Conservation (phyloP, 257 asterid species). For the Solanum habrochaites region DNA sequence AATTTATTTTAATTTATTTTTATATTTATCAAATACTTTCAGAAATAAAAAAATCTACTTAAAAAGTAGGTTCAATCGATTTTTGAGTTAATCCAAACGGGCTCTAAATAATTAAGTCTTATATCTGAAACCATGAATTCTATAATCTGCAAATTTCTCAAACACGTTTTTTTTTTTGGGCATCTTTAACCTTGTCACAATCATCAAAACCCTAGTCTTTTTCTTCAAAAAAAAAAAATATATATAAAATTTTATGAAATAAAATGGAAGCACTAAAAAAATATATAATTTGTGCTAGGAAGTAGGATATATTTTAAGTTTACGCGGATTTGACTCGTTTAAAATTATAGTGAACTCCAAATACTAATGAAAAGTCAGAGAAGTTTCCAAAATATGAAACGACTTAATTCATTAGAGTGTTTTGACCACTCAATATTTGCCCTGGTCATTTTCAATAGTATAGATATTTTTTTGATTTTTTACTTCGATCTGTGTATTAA, state of each 20-base stretch:
- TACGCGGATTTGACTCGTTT: background rate
- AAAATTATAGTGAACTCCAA: background rate
- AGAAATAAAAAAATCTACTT: accelerated
- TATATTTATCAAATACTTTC: too few relatives aligned
- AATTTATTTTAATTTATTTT: too few relatives aligned
- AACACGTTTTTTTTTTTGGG: background rate
- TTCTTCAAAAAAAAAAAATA: background rate
- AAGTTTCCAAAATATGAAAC: background rate
- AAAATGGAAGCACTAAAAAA: background rate
- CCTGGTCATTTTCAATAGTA: background rate
- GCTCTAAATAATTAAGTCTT: background rate
- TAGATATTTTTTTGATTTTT: too few relatives aligned
- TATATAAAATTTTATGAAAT: background rate
- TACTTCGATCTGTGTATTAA: too few relatives aligned
- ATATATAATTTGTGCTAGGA: background rate
- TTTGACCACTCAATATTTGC: background rate
- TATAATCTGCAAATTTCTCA: background rate
- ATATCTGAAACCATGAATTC: background rate
- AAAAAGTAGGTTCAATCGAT: too few relatives aligned
- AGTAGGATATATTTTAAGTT: background rate
- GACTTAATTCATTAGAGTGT: background rate
- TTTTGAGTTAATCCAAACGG: too few relatives aligned
- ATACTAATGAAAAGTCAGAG: background rate
- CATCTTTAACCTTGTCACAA: background rate
- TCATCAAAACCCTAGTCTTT: background rate